phyloP scores from a whole-genome alignment of 2,329 filamentous ascomycete species.

The Arthrobotrys sphaeroides region DNA sequence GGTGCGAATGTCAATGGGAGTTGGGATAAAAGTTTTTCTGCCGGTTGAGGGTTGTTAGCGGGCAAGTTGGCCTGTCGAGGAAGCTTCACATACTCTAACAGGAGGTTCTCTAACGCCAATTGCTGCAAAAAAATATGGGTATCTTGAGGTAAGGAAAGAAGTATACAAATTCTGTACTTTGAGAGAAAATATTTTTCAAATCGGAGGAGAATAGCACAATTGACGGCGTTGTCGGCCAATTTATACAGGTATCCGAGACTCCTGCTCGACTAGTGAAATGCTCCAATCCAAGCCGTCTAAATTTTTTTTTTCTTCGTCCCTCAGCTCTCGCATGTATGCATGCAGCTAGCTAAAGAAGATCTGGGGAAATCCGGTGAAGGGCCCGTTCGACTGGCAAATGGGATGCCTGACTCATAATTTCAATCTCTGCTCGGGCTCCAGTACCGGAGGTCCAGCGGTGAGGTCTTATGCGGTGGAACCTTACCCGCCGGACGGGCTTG shows the following conservation, averaged over 20 bases:
- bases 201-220: slow-evolving; percentile 24
- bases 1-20: slow-evolving; percentile 43
- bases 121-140: slow-evolving; percentile 44
- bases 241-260: slow-evolving; percentile 31
- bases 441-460: slow-evolving; percentile 34
- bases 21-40: slow-evolving; percentile 51
- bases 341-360: slow-evolving; percentile 40
- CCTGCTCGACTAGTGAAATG: not conserved
- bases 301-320: slow-evolving; percentile 30
- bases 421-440: slow-evolving; percentile 33
- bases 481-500: slow-evolving; percentile 46
- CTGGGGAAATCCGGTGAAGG: slow-evolving; percentile 33
- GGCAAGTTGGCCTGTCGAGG: not conserved
- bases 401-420: slow-evolving; percentile 41
- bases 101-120: slow-evolving; percentile 44
- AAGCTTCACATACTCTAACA: slow-evolving; percentile 38
- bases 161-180: slow-evolving; percentile 8
- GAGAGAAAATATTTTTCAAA: slow-evolving; percentile 34
- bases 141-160: slow-evolving; percentile 41
- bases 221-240: slow-evolving; percentile 41
- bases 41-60: slow-evolving; percentile 28
- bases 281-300: slow-evolving; percentile 31
- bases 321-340: slow-evolving; percentile 39
- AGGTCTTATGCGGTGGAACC: slow-evolving; percentile 53
- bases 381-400: slow-evolving; percentile 26